Evolutionary conservation across 257 asterid species (phyloP), one percentile per base, ranked within the genome.

Genomic region (Solanum dulcamara): DNA sequence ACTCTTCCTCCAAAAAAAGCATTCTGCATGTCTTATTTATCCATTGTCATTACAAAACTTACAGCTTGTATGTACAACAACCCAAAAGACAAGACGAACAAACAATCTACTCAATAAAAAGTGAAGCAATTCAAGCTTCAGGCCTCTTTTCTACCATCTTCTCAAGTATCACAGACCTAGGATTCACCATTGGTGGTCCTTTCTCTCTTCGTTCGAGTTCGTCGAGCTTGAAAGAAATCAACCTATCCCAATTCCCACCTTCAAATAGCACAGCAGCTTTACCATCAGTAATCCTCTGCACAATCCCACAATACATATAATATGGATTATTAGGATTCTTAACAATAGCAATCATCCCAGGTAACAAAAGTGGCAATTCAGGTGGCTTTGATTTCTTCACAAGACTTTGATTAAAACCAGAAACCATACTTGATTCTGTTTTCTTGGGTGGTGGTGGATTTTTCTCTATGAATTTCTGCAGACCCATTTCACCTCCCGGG

Each of bases 271-370:
- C 97, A 18, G 94, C 98, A 7, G 95, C 99, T 64, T 94, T 93
- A 7, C 98, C 99, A 87, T 96, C 98, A 2, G 95, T 96, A 6
- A 96, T 94, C 91, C 98, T 93, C 90, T 96, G 99, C 67, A 96
- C 97, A 81, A 91, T 93, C 44, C 99, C 97, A 85, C 98, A 94
- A 68, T 93, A 96, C 98, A 91, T 96, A 22, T 93, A 83, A 75
- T 87, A 94, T 5, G 98, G 99, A 77, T 88, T 93, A 48, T 53
- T 91, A 0, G 88, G 85, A 77, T 93, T 96, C 92, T 94, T 96
- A 74, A 96, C 98, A 30, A 94, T 93, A 71, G 95, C 99, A 72
- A 94, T 93, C 98, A 93, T 93, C 33, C 99, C 99, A 22, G 99
- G 98, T 85, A 93, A 81, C 26, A 94, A 87, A 88, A 96, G 83